Conservation (phyloP, 177 flowering plant species). For the Vitis hybrid region DNA sequence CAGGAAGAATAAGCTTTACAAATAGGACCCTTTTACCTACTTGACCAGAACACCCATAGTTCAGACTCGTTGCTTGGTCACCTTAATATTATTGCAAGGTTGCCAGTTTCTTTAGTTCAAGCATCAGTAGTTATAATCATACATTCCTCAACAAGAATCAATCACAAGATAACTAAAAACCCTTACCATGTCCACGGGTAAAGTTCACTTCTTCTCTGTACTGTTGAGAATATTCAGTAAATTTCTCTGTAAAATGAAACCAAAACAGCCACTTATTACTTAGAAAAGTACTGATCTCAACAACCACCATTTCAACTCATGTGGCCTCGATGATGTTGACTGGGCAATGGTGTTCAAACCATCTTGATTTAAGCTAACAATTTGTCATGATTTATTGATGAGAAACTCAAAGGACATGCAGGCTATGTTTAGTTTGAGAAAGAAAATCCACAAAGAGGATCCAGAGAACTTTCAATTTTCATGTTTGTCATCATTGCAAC, state of each 20-base stretch:
- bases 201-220: constrained; percentile 29
- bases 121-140: not conserved
- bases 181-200: constrained; percentile 23
- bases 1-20: not conserved
- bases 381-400: not conserved
- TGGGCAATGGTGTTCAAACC: not conserved
- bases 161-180: not conserved
- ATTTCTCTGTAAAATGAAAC: constrained; percentile 29
- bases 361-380: not conserved
- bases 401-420: no score
- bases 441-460: no score
- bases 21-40: not conserved
- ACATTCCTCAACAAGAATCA: not conserved
- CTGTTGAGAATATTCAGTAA: constrained; percentile 28
- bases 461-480: no score
- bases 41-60: not conserved
- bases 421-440: no score
- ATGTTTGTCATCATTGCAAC: no score
- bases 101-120: no score
- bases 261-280: not conserved
- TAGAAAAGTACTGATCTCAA: not conserved
- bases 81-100: no score
- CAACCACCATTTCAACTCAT: not conserved
- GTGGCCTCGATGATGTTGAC: not conserved
- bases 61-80: no score